Base-by-base conservation (phyloP, 805 yeast species). In the Lachancea sp. region DNA sequence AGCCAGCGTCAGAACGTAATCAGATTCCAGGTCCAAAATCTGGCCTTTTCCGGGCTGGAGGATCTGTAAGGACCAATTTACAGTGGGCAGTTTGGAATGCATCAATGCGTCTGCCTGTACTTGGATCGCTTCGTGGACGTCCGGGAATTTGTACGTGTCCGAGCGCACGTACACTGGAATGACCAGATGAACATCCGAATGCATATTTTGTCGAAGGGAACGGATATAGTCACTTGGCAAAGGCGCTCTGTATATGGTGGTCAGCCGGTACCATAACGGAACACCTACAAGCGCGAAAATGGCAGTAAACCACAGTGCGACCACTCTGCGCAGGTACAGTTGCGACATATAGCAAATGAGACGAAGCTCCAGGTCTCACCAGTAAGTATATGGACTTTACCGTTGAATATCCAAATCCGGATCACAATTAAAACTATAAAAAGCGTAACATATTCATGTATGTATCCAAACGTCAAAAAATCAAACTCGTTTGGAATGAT, bases 101-200 rank as follows among this genome's bases (percentile, higher is more conserved):
- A 78, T 43, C 33, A 72, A 60, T 12, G 64, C 61, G 43, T 71
- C 65, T 2, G 75, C 51, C 48, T 76, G 75, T 9, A 67, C 51
- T 43, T 73, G 72, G 1, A 72, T 54, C 1, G 83, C 87, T 31
- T 68, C 68, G 1, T 71, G 73, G 15, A 87, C 53, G 56, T 87
- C 95, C 0, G 90, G 89, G 49, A 80, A 78, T 13, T 63, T 58
- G 47, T 77, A 69, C 1, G 73, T 74, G 8, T 69, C 68, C 1
- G 55, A 54, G n/a, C 60, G 58, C 17, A 69, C 48, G 35, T 61
- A 67, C 3, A 74, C 63, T 0, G 76, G 77, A 5, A 75, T 63
- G 2, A 51, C 60, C 30, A 76, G 39, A 18, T 58, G 58, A 2
- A 75, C 45, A 49, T 75, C 80, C 17, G 59, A 48, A 32, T 69